Conservation (phyloP, 208 protist species). For the Crithidia fasciculata region DNA sequence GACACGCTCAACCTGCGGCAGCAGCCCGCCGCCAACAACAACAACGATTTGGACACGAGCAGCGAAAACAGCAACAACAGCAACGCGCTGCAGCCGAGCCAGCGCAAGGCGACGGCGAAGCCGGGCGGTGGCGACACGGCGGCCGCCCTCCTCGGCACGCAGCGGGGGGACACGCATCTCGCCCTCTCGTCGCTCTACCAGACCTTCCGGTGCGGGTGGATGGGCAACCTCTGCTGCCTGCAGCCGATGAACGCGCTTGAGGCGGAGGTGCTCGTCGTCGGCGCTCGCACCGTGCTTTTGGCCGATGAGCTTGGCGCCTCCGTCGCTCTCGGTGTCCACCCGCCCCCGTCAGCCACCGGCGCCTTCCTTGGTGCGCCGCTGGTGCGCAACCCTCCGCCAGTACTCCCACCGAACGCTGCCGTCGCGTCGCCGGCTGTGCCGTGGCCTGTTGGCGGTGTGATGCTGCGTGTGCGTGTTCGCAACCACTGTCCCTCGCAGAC, state of each 20-base stretch:
- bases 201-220: conserved; percentile 45
- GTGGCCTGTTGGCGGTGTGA: conserved; percentile 47
- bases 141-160: conserved; percentile 9
- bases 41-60: background rate
- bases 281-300: conserved; percentile 49
- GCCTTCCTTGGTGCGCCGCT: conserved; percentile 15
- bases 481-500: conserved; percentile 41
- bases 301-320: conserved; percentile 35
- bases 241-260: conserved; percentile 43
- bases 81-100: background rate
- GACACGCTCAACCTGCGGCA: conserved; percentile 31
- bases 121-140: conserved; percentile 3
- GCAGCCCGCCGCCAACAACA: conserved; percentile 8
- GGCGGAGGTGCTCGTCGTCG: conserved; percentile 59
- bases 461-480: conserved; percentile 52
- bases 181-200: conserved; percentile 58
- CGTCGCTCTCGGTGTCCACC: conserved; percentile 30
- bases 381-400: background rate
- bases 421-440: conserved; percentile 35
- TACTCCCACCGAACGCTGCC: conserved; percentile 7
- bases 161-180: conserved; percentile 26
- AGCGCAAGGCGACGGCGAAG: background rate
- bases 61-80: background rate
- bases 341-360: background rate
- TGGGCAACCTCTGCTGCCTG: conserved; percentile 65